A percentile compares a stretch with the other conserved stretches of the same genome.
phyloP scores from a whole-genome alignment of 192 early-diverging fungal genomes.

The Gonapodya prolifera region DNA sequence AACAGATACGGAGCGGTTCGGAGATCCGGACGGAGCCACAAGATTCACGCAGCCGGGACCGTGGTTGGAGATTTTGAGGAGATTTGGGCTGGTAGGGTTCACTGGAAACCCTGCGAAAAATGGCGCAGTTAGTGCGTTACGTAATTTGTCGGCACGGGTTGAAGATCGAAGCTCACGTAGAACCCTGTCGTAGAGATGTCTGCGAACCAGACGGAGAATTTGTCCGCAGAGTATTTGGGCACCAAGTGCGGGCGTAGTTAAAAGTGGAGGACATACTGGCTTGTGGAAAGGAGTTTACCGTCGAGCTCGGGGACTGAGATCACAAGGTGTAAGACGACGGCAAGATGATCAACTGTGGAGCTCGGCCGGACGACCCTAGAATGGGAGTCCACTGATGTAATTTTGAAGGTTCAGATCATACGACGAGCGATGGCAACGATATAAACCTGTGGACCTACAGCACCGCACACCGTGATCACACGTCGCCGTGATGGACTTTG shows the following conservation, averaged over 20 bases:
- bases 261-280: constrained; percentile 38
- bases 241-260: constrained; percentile 9
- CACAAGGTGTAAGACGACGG: no score
- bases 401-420: no score
- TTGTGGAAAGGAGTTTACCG: constrained; percentile 22
- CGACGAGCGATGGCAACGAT: no score
- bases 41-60: constrained; percentile 27
- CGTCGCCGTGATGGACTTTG: background rate
- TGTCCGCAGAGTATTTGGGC: constrained; percentile 2
- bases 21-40: background rate
- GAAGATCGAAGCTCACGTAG: background rate
- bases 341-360: no score
- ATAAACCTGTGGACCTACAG: background rate
- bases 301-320: constrained; percentile 25
- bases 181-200: constrained; percentile 26
- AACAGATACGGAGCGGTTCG: constrained; percentile 12
- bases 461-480: background rate
- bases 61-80: constrained; percentile 34
- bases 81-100: constrained; percentile 12
- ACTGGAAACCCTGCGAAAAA: constrained; percentile 40
- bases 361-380: no score
- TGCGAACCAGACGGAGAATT: constrained; percentile 37
- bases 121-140: no score
- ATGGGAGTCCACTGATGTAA: background rate
- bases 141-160: background rate